Conservation (phyloP, 2,329 filamentous ascomycete species). For the Diaporthe nobilis region DNA sequence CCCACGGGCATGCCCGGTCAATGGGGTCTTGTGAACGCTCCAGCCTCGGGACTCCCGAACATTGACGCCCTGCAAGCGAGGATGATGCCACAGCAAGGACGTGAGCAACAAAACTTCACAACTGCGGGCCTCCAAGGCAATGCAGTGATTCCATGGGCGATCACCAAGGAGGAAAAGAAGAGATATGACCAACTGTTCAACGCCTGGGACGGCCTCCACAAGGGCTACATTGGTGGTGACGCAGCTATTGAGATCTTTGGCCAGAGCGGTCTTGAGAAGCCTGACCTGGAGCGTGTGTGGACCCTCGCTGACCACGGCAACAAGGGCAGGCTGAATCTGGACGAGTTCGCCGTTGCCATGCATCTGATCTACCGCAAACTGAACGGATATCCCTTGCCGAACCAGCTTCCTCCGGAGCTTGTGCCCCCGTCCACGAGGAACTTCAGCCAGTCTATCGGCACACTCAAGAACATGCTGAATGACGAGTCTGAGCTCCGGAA, state of each 20-base stretch:
- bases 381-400: conserved; percentile 94
- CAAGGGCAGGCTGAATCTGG: conserved; percentile 92
- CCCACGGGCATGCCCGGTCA: conserved; percentile 94
- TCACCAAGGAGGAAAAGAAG: conserved; percentile 98
- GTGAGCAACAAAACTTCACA: conserved; percentile 86
- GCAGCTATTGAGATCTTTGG: conserved; percentile 98
- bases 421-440: conserved; percentile 96
- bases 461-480: conserved; percentile 89
- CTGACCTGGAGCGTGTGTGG: conserved; percentile 93
- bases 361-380: conserved; percentile 98
- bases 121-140: conserved; percentile 91
- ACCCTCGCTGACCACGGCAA: conserved; percentile 94
- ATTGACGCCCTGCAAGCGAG: conserved; percentile 92
- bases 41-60: conserved; percentile 89
- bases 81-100: conserved; percentile 97
- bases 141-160: conserved; percentile 96
- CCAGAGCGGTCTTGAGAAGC: conserved; percentile 92
- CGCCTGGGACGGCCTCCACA: conserved; percentile 95
- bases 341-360: conserved; percentile 99
- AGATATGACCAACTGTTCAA: conserved; percentile 96
- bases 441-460: conserved; percentile 91
- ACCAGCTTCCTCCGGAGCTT: conserved; percentile 88
- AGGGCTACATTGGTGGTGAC: conserved; percentile 91
- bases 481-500: conserved; percentile 93
- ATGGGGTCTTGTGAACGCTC: conserved; percentile 98